Percentiles rank a stretch among this genome's conserved stretches.
Evolutionary conservation across 306 rosid genomes (phyloP).

Genomic region (Luffa acutangula): DNA sequence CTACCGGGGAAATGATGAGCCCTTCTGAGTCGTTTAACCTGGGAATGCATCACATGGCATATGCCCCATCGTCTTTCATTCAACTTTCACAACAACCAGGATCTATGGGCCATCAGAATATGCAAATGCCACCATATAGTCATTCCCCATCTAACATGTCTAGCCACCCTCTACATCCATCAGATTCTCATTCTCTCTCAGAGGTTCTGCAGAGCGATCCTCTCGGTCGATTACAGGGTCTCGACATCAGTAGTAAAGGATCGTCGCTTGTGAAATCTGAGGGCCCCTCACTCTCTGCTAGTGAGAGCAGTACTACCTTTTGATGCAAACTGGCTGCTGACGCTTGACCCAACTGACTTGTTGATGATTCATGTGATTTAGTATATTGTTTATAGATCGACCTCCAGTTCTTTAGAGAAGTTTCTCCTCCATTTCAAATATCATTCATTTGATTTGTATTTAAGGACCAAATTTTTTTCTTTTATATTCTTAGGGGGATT

Average conservation of each 20-base stretch:
- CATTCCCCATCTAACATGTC: slow-evolving; percentile 41
- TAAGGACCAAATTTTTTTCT: neutral
- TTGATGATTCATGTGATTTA: slow-evolving; percentile 15
- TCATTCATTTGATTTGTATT: slow-evolving; percentile 9
- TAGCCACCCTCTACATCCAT: slow-evolving; percentile 46
- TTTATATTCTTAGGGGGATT: neutral
- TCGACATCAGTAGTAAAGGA: slow-evolving; percentile 71
- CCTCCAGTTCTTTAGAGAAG: slow-evolving; percentile 43
- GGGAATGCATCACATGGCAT: slow-evolving; percentile 77
- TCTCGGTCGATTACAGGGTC: slow-evolving; percentile 84
- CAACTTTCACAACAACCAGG: slow-evolving; percentile 48
- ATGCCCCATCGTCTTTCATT: slow-evolving; percentile 48
- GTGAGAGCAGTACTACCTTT: slow-evolving; percentile 81
- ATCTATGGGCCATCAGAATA: slow-evolving; percentile 44
- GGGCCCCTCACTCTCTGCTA: slow-evolving; percentile 78
- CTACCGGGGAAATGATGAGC: slow-evolving; percentile 79
- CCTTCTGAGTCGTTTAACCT: slow-evolving; percentile 62
- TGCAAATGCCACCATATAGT: slow-evolving; percentile 47
- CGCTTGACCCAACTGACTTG: slow-evolving; percentile 62
- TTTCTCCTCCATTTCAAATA: slow-evolving; percentile 19
- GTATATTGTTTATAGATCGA: slow-evolving; percentile 56
- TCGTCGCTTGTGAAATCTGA: slow-evolving; percentile 57
- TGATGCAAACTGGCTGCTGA: slow-evolving; percentile 31
- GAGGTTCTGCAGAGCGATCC: slow-evolving; percentile 73
- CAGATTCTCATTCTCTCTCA: slow-evolving; percentile 49